Conservation (phyloP, 495 filamentous ascomycete species). For the Neurospora pannonica region DNA sequence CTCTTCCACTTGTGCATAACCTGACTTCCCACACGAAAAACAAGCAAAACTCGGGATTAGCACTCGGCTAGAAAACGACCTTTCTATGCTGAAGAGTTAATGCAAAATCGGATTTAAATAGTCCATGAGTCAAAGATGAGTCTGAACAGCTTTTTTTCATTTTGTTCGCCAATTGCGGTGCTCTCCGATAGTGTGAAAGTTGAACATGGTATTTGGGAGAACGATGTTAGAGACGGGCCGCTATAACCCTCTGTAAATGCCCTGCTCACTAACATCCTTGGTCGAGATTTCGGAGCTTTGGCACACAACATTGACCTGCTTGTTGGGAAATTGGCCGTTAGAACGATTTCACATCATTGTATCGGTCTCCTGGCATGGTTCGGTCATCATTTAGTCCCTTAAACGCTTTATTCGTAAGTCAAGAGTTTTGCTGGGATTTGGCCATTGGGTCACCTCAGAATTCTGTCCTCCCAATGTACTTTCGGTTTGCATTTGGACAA, state of each 20-base stretch:
- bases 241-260: not conserved
- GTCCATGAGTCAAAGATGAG: not conserved
- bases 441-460: not conserved
- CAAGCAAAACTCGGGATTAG: not conserved
- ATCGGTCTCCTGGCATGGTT: not conserved
- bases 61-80: not conserved
- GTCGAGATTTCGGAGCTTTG: not conserved
- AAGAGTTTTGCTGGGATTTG: not conserved
- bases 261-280: not conserved
- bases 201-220: not conserved
- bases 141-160: too few species aligned
- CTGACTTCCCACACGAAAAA: not conserved
- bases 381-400: not conserved
- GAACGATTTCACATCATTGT: not conserved
- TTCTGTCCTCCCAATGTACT: not conserved
- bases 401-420: not conserved
- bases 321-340: not conserved
- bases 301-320: not conserved
- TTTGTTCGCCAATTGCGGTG: not conserved
- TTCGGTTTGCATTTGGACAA: not conserved
- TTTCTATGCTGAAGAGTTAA: not conserved
- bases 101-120: not conserved
- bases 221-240: not conserved
- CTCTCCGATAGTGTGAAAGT: not conserved
- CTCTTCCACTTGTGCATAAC: not conserved